Evolutionary conservation across 1,139 yeast species (phyloP).

Genomic region (Candida tropicalis): DNA sequence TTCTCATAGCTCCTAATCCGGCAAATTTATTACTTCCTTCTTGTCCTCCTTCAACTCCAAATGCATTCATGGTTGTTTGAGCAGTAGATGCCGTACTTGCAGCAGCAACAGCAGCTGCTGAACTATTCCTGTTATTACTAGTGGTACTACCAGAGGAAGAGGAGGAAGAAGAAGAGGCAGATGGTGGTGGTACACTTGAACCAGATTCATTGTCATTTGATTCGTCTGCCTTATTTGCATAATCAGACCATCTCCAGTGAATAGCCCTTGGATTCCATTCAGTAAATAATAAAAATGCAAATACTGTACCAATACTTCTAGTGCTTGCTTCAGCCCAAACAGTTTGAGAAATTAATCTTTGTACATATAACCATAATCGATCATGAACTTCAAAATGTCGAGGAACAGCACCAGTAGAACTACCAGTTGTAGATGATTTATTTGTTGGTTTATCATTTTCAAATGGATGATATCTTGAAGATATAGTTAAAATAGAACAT

Average conservation of each 20-base stretch:
- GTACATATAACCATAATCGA: slow-evolving; percentile 81
- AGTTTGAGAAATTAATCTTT: slow-evolving; percentile 77
- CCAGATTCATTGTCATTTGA: slow-evolving; percentile 18
- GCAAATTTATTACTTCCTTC: slow-evolving; percentile 48
- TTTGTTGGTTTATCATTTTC: slow-evolving; percentile 27
- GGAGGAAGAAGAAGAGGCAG: not conserved
- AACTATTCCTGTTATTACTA: too few relatives aligned
- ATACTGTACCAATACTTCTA: slow-evolving; percentile 81
- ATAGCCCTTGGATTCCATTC: slow-evolving; percentile 97
- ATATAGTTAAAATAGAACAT: slow-evolving; percentile 77
- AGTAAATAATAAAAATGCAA: slow-evolving; percentile 82
- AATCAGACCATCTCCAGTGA: slow-evolving; percentile 86
- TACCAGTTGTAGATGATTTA: slow-evolving; percentile 20
- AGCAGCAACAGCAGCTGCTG: slow-evolving; percentile 6
- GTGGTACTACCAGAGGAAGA: not conserved
- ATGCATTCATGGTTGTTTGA: not conserved
- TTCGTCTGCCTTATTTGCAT: slow-evolving; percentile 66
- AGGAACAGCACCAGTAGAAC: slow-evolving; percentile 34
- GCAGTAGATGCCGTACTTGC: slow-evolving; percentile 9
- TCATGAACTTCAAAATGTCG: slow-evolving; percentile 71
- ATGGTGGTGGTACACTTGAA: not conserved
- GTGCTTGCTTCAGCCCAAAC: slow-evolving; percentile 96
- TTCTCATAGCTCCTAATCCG: slow-evolving; percentile 81
- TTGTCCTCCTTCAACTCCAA: slow-evolving; percentile 7
- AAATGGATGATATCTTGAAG: slow-evolving; percentile 72